Evolutionary conservation across 495 filamentous ascomycete species (phyloP).

Genomic region (Penicillium atrosanguineum): DNA sequence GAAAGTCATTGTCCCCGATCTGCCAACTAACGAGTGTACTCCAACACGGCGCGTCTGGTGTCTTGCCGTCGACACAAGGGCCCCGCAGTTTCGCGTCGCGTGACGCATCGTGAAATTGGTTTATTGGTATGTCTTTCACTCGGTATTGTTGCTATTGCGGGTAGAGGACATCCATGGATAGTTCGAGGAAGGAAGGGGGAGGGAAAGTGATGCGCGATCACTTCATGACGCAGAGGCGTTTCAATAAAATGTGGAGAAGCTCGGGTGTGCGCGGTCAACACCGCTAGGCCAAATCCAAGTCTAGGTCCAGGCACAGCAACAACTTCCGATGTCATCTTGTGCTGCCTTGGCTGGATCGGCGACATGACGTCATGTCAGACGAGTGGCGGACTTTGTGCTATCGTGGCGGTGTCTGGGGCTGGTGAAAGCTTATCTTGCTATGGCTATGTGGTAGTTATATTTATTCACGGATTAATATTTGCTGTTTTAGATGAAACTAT

Average conservation of each 20-base stretch:
- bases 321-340: neutral
- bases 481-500: too few relatives aligned
- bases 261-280: neutral
- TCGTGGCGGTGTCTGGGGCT: neutral
- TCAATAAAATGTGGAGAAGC: conserved; percentile 4
- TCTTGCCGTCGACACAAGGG: conserved; percentile 8
- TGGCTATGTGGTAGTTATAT: too few relatives aligned
- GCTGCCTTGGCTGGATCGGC: neutral
- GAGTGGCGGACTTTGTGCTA: neutral
- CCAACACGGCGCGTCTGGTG: conserved; percentile 1
- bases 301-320: conserved; percentile 15
- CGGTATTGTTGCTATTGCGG: neutral
- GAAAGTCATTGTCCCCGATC: neutral
- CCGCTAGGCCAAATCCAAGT: conserved; percentile 1
- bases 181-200: neutral
- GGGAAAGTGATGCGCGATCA: conserved; percentile 3
- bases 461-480: too few relatives aligned
- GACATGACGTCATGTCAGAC: neutral
- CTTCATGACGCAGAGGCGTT: conserved; percentile 27
- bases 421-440: too few relatives aligned
- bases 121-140: neutral
- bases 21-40: conserved; percentile 1
- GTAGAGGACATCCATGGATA: neutral
- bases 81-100: conserved; percentile 10
- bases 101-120: conserved; percentile 5